Evolutionary conservation across 371 early-diverging fungal species (phyloP).

Genomic region (Mortierella sp.): DNA sequence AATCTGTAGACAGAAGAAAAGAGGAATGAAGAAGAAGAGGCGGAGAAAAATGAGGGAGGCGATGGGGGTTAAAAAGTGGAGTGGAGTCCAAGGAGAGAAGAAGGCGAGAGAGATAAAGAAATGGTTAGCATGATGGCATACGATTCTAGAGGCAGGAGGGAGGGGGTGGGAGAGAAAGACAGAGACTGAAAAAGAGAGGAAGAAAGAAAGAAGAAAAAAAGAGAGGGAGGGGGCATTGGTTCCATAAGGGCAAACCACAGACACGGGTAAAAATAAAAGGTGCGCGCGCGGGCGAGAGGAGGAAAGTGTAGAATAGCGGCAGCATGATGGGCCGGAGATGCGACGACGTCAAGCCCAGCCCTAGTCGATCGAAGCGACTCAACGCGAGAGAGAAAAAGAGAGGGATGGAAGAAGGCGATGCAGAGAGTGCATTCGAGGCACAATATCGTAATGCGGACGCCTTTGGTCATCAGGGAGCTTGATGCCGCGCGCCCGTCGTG

Average conservation of each 20-base stretch:
- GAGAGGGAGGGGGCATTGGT: neutral
- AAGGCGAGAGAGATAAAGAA: neutral
- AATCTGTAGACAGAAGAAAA: neutral
- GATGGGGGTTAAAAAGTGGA: neutral
- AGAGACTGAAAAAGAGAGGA: conserved; percentile 2
- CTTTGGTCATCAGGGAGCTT: too few species aligned
- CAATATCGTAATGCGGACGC: too few species aligned
- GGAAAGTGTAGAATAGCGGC: conserved; percentile 1
- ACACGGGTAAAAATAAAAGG: neutral
- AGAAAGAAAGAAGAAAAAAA: conserved; percentile 3
- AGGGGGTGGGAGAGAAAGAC: neutral
- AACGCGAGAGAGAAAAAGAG: neutral
- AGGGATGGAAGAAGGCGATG: neutral
- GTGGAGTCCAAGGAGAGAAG: too few species aligned
- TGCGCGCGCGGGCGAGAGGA: neutral
- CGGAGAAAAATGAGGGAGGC: conserved; percentile 16
- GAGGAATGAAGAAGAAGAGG: conserved; percentile 24
- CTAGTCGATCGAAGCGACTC: too few species aligned
- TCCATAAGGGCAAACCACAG: too few species aligned
- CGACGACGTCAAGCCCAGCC: neutral
- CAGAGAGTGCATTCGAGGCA: too few species aligned
- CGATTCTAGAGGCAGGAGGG: conserved; percentile 7
- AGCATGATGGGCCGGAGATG: neutral
- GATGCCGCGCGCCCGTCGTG: too few species aligned
- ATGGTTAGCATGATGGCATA: conserved; percentile 22